A percentile compares a stretch with the other conserved stretches of the same genome.
Evolutionary conservation across 352 stramenopile genomes (phyloP).

Genomic region (Halophytophthora polymorphica): DNA sequence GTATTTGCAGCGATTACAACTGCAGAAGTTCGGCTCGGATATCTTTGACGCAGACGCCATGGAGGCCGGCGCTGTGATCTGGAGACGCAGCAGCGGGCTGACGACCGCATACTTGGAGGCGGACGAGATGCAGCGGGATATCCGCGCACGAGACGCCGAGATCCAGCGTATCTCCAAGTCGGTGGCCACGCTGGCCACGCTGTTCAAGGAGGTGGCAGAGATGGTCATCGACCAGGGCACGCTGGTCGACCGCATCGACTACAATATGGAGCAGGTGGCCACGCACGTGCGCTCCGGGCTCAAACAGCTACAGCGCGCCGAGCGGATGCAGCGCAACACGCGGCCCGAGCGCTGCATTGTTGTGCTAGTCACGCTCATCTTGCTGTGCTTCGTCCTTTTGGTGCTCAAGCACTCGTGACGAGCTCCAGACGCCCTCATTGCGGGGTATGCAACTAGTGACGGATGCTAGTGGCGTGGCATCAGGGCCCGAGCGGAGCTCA

Average conservation of each 20-base stretch:
- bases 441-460: too few species aligned
- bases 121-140: slow-evolving; percentile 40
- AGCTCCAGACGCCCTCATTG: background rate
- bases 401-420: slow-evolving; percentile 64
- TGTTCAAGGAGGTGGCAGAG: slow-evolving; percentile 79
- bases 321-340: slow-evolving; percentile 64
- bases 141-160: slow-evolving; percentile 61
- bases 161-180: slow-evolving; percentile 80
- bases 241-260: slow-evolving; percentile 83
- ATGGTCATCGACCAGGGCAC: slow-evolving; percentile 85
- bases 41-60: slow-evolving; percentile 49
- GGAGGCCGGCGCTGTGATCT: slow-evolving; percentile 11
- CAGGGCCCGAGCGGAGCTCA: slow-evolving; percentile 15
- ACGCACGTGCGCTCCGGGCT: slow-evolving; percentile 54
- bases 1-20: slow-evolving; percentile 65
- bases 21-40: slow-evolving; percentile 73
- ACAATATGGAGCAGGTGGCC: slow-evolving; percentile 85
- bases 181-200: slow-evolving; percentile 52
- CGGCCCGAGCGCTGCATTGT: slow-evolving; percentile 73
- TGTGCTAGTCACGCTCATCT: slow-evolving; percentile 55
- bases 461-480: slow-evolving; percentile 21
- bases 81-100: slow-evolving; percentile 9
- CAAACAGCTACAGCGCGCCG: slow-evolving; percentile 53
- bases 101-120: slow-evolving; percentile 17
- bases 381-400: slow-evolving; percentile 64